Evolutionary conservation across 2,329 filamentous ascomycete genomes (phyloP).

Genomic region (Dothistroma septosporum): DNA sequence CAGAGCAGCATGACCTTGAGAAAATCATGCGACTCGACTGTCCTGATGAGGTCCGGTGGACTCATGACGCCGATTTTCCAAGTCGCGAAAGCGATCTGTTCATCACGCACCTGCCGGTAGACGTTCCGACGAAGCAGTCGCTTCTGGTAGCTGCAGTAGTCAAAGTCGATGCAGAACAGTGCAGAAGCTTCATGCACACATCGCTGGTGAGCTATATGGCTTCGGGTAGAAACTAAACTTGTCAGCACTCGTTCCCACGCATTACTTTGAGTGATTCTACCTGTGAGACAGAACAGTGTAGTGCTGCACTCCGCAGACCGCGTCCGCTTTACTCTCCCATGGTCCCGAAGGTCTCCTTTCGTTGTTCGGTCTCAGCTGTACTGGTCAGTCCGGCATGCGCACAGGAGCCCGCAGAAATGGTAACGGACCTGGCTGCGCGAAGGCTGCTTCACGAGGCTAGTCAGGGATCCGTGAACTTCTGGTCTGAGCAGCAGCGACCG

Average conservation of each 20-base stretch:
- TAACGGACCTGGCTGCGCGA: background rate
- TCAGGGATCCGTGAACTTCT: background rate
- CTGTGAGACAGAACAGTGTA: constrained; percentile 7
- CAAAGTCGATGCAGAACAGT: background rate
- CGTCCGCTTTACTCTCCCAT: constrained; percentile 3
- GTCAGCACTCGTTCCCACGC: background rate
- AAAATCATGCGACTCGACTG: background rate
- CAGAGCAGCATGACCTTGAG: background rate
- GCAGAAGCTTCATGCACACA: constrained; percentile 2
- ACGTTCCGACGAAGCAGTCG: background rate
- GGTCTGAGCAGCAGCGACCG: background rate
- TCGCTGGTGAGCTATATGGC: constrained; percentile 6
- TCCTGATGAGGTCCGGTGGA: too few species aligned
- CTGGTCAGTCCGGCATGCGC: background rate
- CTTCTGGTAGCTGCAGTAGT: background rate
- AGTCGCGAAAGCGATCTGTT: background rate
- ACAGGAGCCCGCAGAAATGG: background rate
- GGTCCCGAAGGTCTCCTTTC: background rate
- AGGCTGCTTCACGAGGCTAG: background rate
- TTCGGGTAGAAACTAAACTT: constrained; percentile 4
- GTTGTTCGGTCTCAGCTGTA: background rate
- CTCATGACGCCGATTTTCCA: background rate
- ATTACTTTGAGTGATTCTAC: background rate
- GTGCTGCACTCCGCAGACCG: constrained; percentile 3
- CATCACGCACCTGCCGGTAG: background rate